These are phyloP conservation scores for Prunus persica DNA, from an alignment of 306 rosid genomes.

Conservation along the genomic window Prunus_persica_NCBIv2 NC_034009.1:42136001-42136500, in stretches of 20 bases:
- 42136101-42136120: background rate
- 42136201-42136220: background rate
- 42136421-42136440: too few relatives aligned
- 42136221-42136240: background rate
- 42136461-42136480: background rate
- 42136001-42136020: background rate
- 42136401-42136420: background rate
- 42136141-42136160: background rate
- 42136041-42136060: background rate
- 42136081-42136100: background rate
- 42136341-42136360: background rate
- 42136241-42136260: background rate
- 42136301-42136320: background rate
- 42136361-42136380: background rate
- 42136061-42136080: background rate
- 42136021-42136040: background rate
- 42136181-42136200: conserved; percentile 8
- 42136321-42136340: background rate
- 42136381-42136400: background rate
- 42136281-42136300: background rate
- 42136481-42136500: background rate
- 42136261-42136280: conserved; percentile 5
- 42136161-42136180: conserved; percentile 13
- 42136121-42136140: background rate
- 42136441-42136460: too few relatives aligned